Conservation (phyloP, 2,329 filamentous ascomycete species). For the Trichoderma endophyticum region DNA sequence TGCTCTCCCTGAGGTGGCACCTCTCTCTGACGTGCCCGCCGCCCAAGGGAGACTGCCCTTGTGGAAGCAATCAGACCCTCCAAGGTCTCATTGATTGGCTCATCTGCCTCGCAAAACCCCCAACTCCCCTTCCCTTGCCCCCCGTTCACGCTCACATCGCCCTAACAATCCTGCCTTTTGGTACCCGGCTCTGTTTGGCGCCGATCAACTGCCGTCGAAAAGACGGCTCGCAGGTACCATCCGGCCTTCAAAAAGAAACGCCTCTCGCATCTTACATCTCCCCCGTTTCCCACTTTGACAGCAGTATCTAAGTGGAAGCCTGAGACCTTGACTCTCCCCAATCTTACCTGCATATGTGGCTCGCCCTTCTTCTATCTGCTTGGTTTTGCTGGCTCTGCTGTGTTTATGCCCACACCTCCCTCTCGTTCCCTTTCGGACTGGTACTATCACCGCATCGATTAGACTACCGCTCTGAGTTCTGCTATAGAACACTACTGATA, state of each 20-base stretch:
- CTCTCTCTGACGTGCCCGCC: conserved; percentile 19
- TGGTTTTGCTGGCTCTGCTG: not conserved
- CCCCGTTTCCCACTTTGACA: conserved; percentile 22
- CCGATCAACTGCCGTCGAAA: conserved; percentile 21
- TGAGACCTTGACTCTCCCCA: conserved; percentile 31
- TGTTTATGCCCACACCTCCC: not conserved
- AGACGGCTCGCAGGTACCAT: conserved; percentile 32
- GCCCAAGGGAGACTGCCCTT: conserved; percentile 20
- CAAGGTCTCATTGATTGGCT: conserved; percentile 8
- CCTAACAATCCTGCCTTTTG: conserved; percentile 14
- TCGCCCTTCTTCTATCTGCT: conserved; percentile 21
- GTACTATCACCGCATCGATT: not conserved
- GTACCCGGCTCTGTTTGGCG: conserved; percentile 12
- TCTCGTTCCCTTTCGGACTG: not conserved
- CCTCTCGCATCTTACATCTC: conserved; percentile 28
- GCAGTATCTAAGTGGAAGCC: conserved; percentile 26
- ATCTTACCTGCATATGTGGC: conserved; percentile 26
- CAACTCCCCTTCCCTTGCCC: conserved; percentile 13
- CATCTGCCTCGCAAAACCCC: not conserved
- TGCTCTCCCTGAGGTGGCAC: conserved; percentile 6
- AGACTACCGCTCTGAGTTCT: not conserved
- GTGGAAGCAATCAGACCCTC: conserved; percentile 11
- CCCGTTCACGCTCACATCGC: not conserved
- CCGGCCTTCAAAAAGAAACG: conserved; percentile 35
- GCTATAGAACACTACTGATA: conserved; percentile 20